phyloP scores from a whole-genome alignment of 345 rosid genomes.

The Noccaea bulbosa region DNA sequence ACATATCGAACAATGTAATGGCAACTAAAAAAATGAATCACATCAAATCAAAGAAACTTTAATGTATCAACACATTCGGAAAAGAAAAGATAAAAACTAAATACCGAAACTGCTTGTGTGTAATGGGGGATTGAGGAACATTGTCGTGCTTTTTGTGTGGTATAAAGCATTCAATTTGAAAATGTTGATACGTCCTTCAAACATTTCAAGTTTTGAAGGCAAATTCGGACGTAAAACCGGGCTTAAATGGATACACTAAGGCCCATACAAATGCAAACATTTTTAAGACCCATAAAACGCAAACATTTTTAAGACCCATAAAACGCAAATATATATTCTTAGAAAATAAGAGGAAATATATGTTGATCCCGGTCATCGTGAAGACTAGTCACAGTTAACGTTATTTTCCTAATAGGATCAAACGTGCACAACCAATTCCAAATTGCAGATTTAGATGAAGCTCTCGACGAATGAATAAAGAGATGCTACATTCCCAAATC shows the following conservation, averaged over 20 bases:
- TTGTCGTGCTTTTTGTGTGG: not conserved
- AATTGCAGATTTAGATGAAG: constrained; percentile 9
- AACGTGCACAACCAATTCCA: constrained; percentile 31
- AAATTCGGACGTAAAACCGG: not conserved
- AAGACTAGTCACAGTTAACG: constrained; percentile 36
- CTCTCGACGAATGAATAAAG: constrained; percentile 27
- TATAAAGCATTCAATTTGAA: not conserved
- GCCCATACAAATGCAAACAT: not conserved
- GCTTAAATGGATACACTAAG: not conserved
- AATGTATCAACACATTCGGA: not conserved
- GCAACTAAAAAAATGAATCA: not conserved
- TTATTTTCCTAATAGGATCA: constrained; percentile 19
- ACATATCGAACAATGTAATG: constrained; percentile 3
- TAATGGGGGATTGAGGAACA: not conserved
- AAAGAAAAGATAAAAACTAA: not conserved
- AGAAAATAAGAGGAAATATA: not conserved
- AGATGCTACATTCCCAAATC: constrained; percentile 40
- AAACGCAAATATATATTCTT: constrained; percentile 13
- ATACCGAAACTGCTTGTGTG: not conserved
- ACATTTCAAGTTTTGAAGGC: not conserved
- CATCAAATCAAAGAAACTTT: not conserved
- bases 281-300: not conserved
- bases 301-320: not conserved
- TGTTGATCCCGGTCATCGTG: constrained; percentile 18
- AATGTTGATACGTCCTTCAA: constrained; percentile 4